phyloP scores from a whole-genome alignment of 2,329 filamentous ascomycete species.

The Aspergillus ustus region DNA sequence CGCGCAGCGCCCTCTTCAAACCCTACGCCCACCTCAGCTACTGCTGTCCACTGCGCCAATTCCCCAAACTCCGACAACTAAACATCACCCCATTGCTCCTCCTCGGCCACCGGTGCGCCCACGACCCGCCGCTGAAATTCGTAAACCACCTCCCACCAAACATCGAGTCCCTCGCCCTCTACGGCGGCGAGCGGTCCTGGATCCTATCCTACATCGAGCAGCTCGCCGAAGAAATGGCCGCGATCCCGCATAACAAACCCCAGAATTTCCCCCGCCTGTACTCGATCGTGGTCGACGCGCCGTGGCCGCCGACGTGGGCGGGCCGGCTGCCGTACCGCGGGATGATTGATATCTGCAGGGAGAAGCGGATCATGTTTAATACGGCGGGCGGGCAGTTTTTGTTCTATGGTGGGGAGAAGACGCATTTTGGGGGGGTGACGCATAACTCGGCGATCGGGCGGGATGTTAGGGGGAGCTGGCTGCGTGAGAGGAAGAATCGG shows the following conservation, averaged over 20 bases:
- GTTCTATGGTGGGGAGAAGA: neutral
- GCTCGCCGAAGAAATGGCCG: neutral
- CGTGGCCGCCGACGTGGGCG: neutral
- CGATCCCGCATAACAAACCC: neutral
- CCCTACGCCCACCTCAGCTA: neutral
- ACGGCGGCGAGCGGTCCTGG: neutral
- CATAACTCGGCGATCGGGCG: neutral
- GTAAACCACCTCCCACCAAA: neutral
- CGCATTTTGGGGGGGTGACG: neutral
- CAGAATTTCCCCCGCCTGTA: neutral
- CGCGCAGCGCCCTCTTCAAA: neutral
- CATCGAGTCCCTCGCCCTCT: neutral
- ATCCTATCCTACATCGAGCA: neutral
- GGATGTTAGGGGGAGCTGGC: neutral
- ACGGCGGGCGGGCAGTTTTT: neutral
- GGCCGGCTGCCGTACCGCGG: neutral
- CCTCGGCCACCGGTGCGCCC: neutral
- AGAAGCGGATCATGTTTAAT: neutral
- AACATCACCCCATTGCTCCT: neutral
- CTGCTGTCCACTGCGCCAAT: neutral
- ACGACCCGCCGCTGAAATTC: neutral
- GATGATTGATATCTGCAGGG: neutral
- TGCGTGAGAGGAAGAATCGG: neutral
- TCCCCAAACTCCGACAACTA: neutral
- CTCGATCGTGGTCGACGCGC: slow-evolving; percentile 1